phyloP scores from a whole-genome alignment of 257 asterid genomes.

The Vinca minor region DNA sequence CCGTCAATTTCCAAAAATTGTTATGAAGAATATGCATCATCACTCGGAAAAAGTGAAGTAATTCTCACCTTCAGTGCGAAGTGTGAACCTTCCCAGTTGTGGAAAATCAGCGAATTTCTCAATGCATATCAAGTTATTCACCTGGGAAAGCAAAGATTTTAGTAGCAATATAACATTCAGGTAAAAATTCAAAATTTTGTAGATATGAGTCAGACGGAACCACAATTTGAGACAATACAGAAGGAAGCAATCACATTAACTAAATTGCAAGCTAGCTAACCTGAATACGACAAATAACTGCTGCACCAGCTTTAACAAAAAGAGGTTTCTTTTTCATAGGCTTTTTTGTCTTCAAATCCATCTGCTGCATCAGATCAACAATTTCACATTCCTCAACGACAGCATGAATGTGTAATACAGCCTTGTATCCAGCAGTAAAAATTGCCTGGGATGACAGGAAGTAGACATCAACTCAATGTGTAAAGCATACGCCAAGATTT shows the following conservation, averaged over 20 bases:
- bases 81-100: slow-evolving; percentile 90
- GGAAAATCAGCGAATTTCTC: slow-evolving; percentile 72
- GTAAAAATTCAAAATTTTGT: too few species aligned
- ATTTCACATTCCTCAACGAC: slow-evolving; percentile 93
- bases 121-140: slow-evolving; percentile 58
- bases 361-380: slow-evolving; percentile 62
- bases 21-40: neutral
- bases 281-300: too few species aligned
- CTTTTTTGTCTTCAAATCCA: slow-evolving; percentile 73
- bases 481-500: neutral
- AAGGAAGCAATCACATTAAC: too few species aligned
- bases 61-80: slow-evolving; percentile 79
- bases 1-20: neutral
- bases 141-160: slow-evolving; percentile 48
- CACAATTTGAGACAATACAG: neutral
- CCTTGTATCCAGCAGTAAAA: slow-evolving; percentile 98
- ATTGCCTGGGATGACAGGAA: slow-evolving; percentile 55
- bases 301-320: too few species aligned
- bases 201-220: too few species aligned
- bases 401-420: slow-evolving; percentile 85
- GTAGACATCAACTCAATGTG: neutral
- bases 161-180: neutral
- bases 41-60: slow-evolving; percentile 6
- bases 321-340: slow-evolving; percentile 70
- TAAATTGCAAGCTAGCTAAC: slow-evolving; percentile 22